Conservation (phyloP, 768 basidiomycete genomes). For the Agaricus sinodeliciosus region DNA sequence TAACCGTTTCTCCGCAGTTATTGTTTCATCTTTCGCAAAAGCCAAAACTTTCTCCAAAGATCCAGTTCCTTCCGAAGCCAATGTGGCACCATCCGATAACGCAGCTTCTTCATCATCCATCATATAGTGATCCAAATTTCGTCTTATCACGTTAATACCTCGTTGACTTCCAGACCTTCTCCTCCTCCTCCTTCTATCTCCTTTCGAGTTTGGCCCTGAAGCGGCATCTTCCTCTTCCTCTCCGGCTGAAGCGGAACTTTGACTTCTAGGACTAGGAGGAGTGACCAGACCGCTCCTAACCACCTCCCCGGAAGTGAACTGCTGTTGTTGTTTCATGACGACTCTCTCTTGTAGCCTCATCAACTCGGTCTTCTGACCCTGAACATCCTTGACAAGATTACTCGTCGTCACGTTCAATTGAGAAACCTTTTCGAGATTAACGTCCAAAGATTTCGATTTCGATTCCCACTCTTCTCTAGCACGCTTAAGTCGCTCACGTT, state of each 20-base stretch:
- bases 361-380: slow-evolving; percentile 17
- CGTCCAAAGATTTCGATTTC: slow-evolving; percentile 46
- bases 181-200: slow-evolving; percentile 37
- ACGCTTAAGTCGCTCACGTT: slow-evolving; percentile 65
- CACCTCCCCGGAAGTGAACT: slow-evolving; percentile 24
- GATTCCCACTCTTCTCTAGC: slow-evolving; percentile 82
- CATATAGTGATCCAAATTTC: slow-evolving; percentile 15
- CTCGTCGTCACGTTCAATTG: slow-evolving; percentile 24
- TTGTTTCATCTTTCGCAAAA: background rate
- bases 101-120: slow-evolving; percentile 9
- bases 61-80: slow-evolving; percentile 25
- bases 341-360: slow-evolving; percentile 13
- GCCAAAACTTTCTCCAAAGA: slow-evolving; percentile 1
- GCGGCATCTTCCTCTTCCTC: background rate
- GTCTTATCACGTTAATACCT: slow-evolving; percentile 18
- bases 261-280: slow-evolving; percentile 69
- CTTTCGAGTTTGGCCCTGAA: background rate
- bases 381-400: slow-evolving; percentile 13
- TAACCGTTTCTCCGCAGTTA: background rate
- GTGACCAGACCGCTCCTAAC: slow-evolving; percentile 54
- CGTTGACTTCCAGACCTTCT: slow-evolving; percentile 23
- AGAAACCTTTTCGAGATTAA: slow-evolving; percentile 41
- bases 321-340: background rate
- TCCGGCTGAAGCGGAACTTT: slow-evolving; percentile 53
- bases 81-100: slow-evolving; percentile 20